phyloP scores from a whole-genome alignment of 2,329 filamentous ascomycete genomes.

The Periglandula ipomoeae region DNA sequence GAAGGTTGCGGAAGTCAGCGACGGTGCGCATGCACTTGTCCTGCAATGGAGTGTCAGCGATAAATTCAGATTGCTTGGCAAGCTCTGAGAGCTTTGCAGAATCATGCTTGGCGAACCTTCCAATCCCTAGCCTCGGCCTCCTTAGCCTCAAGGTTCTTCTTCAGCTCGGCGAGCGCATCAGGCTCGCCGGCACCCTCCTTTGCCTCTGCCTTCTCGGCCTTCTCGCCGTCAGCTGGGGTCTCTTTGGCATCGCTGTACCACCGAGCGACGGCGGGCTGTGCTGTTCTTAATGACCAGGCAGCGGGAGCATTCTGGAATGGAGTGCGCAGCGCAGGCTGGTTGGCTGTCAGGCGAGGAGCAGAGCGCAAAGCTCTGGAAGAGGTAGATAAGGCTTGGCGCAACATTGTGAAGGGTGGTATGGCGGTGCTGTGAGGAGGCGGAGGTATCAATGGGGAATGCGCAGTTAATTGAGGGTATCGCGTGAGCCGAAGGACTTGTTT shows the following conservation, averaged over 20 bases:
- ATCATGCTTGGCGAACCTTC: constrained; percentile 53
- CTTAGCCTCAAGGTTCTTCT: constrained; percentile 44
- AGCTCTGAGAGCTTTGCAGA: not conserved
- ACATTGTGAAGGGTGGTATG: constrained; percentile 25
- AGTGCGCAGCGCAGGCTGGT: constrained; percentile 26
- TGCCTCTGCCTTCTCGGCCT: constrained; percentile 18
- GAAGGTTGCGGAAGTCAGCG: constrained; percentile 95
- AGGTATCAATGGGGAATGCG: constrained; percentile 8
- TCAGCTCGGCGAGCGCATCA: constrained; percentile 33
- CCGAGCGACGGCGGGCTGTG: constrained; percentile 26
- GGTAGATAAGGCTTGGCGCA: constrained; percentile 34
- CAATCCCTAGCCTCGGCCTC: constrained; percentile 56
- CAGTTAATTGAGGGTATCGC: constrained; percentile 3
- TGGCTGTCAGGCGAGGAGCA: constrained; percentile 25
- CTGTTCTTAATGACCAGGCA: constrained; percentile 26
- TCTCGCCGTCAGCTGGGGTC: constrained; percentile 16
- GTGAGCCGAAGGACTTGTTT: not conserved
- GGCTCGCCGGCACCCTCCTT: constrained; percentile 19
- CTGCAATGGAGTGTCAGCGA: constrained; percentile 34
- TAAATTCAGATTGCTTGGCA: not conserved
- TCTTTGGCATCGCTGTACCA: constrained; percentile 43
- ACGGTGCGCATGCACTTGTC: constrained; percentile 91
- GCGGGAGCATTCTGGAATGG: constrained; percentile 29
- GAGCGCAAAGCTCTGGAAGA: constrained; percentile 36
- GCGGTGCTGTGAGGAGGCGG: constrained; percentile 8